Percentiles rank a stretch among this genome's conserved stretches.
Conservation (phyloP, 2,329 filamentous ascomycete species). For the Trichophyton rubrum region DNA sequence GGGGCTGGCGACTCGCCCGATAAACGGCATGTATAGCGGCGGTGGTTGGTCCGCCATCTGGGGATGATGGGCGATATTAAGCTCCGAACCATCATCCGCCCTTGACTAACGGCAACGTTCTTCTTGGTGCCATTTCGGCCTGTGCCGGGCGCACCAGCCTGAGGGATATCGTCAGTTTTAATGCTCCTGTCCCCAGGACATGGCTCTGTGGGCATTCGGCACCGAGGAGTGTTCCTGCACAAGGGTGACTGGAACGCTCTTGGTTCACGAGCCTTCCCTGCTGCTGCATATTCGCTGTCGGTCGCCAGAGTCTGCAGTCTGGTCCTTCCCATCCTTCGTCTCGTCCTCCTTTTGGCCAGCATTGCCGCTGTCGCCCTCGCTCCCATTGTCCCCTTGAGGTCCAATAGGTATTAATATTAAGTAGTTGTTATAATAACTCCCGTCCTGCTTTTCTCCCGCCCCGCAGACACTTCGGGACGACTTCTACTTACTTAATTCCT, state of each 20-base stretch:
- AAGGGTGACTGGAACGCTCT: not conserved
- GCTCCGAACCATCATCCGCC: not conserved
- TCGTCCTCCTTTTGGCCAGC: not conserved
- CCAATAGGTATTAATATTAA: too few relatives aligned
- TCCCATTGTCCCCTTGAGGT: too few relatives aligned
- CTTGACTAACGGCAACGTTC: not conserved
- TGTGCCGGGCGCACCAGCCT: not conserved
- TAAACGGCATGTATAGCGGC: not conserved
- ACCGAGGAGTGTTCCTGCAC: not conserved
- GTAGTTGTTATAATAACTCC: not conserved
- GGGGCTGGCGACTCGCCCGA: conserved; percentile 1
- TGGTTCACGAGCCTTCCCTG: not conserved
- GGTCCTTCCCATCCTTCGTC: not conserved
- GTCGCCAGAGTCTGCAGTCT: not conserved
- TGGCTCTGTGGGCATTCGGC: not conserved
- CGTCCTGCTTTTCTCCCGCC: not conserved
- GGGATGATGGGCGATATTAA: not conserved
- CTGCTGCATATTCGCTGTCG: not conserved
- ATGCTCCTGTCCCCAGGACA: not conserved
- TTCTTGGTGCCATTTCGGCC: conserved; percentile 1
- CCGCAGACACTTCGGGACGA: not conserved
- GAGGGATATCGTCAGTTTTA: not conserved
- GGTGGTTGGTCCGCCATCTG: not conserved
- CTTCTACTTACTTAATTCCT: not conserved
- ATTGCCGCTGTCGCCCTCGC: not conserved